Base-by-base conservation (phyloP, 78 protist genomes). In the Emiliania huxleyi region DNA sequence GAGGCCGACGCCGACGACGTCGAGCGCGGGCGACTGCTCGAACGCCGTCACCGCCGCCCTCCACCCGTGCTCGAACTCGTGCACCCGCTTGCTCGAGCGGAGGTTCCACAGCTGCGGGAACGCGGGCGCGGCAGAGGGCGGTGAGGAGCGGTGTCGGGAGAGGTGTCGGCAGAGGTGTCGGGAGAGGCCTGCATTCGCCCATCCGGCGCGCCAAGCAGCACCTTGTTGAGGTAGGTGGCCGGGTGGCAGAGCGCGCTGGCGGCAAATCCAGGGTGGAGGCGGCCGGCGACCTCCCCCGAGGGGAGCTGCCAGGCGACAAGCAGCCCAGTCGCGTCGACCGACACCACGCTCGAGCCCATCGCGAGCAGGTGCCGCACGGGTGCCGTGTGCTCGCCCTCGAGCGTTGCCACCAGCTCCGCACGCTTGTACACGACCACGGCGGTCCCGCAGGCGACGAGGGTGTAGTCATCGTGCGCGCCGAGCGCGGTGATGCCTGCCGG, bases 1-100 rank as follows among this genome's bases (percentile, higher is more conserved):
- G 18, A 88, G 40, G 84, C 97, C 98, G 35, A 97, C 37, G 11
- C 94, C 98, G 23, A 96, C 92, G 11, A 97, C 94, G 55, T 97
- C 97, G 29, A 92, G 15, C 15, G 90, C 97, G 12, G 97, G 95
- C 42, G 97, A 88, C 79, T 95, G 96, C 44, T n/a, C 94, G 33
- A 97, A 21, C 21, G 83, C 62, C 15, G 92, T 77, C 49, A 97
- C 92, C 23, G 48, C 26, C 21, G 38, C 0, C 62, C 15, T 15
- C 62, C 62, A 52, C 29, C 62, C 62, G 29, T 15, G 62, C 29
- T 0, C 19, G 18, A 79, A 92, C 91, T 84, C 44, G 92, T 94
- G 81, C 29, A 97, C 87, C 38, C 91, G 46, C 38, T 56, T 56
- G 26, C 90, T 55, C 0, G 96, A 92, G 42, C 91, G 92, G n/a